Conservation (phyloP, 2,329 filamentous ascomycete species). For the Pseudogymnoascus verrucosus region DNA sequence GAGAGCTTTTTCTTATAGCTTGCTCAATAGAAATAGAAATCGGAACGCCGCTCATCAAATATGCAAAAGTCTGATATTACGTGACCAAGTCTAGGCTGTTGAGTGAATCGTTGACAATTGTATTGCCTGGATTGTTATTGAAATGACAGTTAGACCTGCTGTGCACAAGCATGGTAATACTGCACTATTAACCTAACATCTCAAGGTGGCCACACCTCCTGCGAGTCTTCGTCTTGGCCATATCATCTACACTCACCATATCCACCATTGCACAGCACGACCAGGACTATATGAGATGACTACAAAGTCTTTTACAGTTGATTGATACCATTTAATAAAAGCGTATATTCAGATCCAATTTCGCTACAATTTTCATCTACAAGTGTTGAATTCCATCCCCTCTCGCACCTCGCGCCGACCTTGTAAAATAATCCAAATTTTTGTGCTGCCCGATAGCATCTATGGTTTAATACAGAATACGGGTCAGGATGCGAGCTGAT, state of each 20-base stretch:
- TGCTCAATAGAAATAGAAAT: neutral
- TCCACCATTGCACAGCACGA: neutral
- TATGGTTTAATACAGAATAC: slow-evolving; percentile 29
- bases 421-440: neutral
- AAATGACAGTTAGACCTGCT: neutral
- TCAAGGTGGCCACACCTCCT: neutral
- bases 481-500: slow-evolving; percentile 31
- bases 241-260: neutral
- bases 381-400: slow-evolving; percentile 4
- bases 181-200: neutral
- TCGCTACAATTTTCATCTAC: neutral
- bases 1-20: neutral
- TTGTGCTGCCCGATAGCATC: neutral
- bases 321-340: slow-evolving; percentile 1
- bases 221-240: neutral
- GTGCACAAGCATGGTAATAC: neutral
- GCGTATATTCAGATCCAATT: slow-evolving; percentile 2
- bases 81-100: neutral
- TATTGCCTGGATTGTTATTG: neutral
- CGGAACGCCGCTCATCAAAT: neutral
- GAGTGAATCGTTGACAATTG: neutral
- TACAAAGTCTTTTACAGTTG: neutral
- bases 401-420: slow-evolving; percentile 5
- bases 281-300: too few species aligned
- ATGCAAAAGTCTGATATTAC: neutral